These are phyloP conservation scores for Aspergillus flavus DNA, from an alignment of 2,329 filamentous ascomycete genomes.

Conservation along the genomic window DNA sequence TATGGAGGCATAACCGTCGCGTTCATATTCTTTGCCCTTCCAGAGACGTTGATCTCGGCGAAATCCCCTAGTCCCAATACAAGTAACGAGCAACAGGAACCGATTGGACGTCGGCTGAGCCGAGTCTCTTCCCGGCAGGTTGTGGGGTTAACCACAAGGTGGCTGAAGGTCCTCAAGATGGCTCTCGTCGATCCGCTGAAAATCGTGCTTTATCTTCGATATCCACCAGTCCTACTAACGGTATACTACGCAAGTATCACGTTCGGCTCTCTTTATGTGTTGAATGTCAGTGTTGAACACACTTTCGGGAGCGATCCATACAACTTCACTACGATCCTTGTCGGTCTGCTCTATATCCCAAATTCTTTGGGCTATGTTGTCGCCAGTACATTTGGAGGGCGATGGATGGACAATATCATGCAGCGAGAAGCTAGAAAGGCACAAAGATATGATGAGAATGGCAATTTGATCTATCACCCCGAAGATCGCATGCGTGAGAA, in stretches of 20 bases:
- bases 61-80: constrained; percentile 35
- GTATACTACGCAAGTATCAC: constrained; percentile 75
- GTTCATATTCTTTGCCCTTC: constrained; percentile 47
- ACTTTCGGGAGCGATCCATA: constrained; percentile 71
- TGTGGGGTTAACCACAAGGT: constrained; percentile 59
- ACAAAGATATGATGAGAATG: constrained; percentile 67
- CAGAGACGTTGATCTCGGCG: constrained; percentile 42
- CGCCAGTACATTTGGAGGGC: constrained; percentile 69
- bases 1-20: constrained; percentile 59
- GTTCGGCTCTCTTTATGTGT: constrained; percentile 73
- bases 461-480: constrained; percentile 68
- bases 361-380: constrained; percentile 72
- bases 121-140: constrained; percentile 66
- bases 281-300: constrained; percentile 76
- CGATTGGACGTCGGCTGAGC: constrained; percentile 37
- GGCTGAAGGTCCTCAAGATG: constrained; percentile 58
- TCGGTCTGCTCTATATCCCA: constrained; percentile 78
- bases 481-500: constrained; percentile 85
- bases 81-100: constrained; percentile 22
- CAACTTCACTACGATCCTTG: constrained; percentile 65
- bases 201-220: constrained; percentile 71
- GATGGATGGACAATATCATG: constrained; percentile 83
- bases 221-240: constrained; percentile 71
- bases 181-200: constrained; percentile 72
- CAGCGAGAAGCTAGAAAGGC: constrained; percentile 71